Percentiles rank a stretch among this genome's conserved stretches.
Conservation (phyloP, 2,329 filamentous ascomycete genomes). For the Diaporthe ilicicola region DNA sequence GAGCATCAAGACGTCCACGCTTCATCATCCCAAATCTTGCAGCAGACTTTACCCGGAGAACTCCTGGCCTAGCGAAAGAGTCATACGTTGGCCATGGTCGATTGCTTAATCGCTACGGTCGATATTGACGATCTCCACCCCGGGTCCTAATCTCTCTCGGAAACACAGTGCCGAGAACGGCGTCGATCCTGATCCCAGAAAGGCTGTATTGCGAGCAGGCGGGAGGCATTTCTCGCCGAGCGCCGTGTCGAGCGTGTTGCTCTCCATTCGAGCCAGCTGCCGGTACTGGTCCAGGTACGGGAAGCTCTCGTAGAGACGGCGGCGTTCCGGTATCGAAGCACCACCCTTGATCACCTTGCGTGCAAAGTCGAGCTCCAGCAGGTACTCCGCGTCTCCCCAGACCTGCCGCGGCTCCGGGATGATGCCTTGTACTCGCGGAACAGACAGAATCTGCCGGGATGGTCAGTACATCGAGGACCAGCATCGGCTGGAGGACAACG, state of each 20-base stretch:
- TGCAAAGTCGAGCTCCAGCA: slow-evolving; percentile 28
- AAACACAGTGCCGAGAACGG: slow-evolving; percentile 27
- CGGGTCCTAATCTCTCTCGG: slow-evolving; percentile 17
- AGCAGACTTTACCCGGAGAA: too few species aligned
- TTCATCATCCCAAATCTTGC: not conserved
- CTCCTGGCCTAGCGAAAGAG: slow-evolving; percentile 4
- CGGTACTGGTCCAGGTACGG: slow-evolving; percentile 27
- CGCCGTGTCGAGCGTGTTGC: slow-evolving; percentile 20
- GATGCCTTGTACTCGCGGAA: slow-evolving; percentile 10
- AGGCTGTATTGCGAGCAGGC: slow-evolving; percentile 22
- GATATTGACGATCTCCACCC: slow-evolving; percentile 26
- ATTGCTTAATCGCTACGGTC: slow-evolving; percentile 25
- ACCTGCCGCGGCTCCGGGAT: slow-evolving; percentile 17
- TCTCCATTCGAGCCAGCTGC: slow-evolving; percentile 24
- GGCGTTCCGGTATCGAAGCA: not conserved
- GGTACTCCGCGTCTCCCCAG: slow-evolving; percentile 27
- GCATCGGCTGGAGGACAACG: too few species aligned
- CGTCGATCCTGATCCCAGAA: slow-evolving; percentile 19
- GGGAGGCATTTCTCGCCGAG: slow-evolving; percentile 16
- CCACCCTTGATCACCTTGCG: slow-evolving; percentile 22
- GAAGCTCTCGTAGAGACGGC: slow-evolving; percentile 17
- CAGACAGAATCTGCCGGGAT: slow-evolving; percentile 2
- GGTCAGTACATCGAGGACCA: not conserved
- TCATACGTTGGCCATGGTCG: slow-evolving; percentile 16
- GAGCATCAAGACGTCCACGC: too few species aligned